phyloP scores from a whole-genome alignment of 768 basidiomycete genomes.

The Mycena alexandri region DNA sequence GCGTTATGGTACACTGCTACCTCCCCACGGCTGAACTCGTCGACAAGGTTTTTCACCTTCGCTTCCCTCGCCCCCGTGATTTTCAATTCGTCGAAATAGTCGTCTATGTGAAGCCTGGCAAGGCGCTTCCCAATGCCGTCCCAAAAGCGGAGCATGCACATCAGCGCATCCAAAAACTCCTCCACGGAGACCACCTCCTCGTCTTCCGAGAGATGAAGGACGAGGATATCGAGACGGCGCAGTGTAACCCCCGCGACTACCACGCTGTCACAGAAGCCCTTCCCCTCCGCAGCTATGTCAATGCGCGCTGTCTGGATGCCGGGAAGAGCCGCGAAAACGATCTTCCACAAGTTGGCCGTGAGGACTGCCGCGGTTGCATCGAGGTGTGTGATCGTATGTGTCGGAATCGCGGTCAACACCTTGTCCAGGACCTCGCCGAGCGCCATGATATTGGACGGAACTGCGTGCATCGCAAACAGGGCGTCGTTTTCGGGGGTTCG shows the following conservation, averaged over 20 bases:
- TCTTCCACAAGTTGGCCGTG: slow-evolving; percentile 7
- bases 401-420: slow-evolving; percentile 10
- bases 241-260: slow-evolving; percentile 9
- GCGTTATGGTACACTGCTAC: slow-evolving; percentile 17
- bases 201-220: slow-evolving; percentile 5
- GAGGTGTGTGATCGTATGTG: slow-evolving; percentile 12
- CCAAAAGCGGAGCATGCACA: slow-evolving; percentile 14
- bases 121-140: slow-evolving; percentile 13
- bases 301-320: slow-evolving; percentile 15
- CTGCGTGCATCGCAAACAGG: slow-evolving; percentile 11
- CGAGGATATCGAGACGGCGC: slow-evolving; percentile 8
- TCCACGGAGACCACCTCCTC: slow-evolving; percentile 10
- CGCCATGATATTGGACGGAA: background rate
- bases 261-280: slow-evolving; percentile 13
- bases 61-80: slow-evolving; percentile 9
- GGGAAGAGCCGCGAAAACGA: slow-evolving; percentile 8
- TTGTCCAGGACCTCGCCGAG: slow-evolving; percentile 13
- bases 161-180: slow-evolving; percentile 12
- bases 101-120: slow-evolving; percentile 11
- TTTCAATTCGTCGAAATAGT: slow-evolving; percentile 8
- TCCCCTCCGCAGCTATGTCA: slow-evolving; percentile 14
- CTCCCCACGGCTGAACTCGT: slow-evolving; percentile 10
- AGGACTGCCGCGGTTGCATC: slow-evolving; percentile 12
- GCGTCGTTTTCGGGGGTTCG: slow-evolving; percentile 13
- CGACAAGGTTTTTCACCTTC: slow-evolving; percentile 11